Base-by-base conservation (phyloP, 2,329 filamentous ascomycete species). In the Chrysoporthe puriensis region DNA sequence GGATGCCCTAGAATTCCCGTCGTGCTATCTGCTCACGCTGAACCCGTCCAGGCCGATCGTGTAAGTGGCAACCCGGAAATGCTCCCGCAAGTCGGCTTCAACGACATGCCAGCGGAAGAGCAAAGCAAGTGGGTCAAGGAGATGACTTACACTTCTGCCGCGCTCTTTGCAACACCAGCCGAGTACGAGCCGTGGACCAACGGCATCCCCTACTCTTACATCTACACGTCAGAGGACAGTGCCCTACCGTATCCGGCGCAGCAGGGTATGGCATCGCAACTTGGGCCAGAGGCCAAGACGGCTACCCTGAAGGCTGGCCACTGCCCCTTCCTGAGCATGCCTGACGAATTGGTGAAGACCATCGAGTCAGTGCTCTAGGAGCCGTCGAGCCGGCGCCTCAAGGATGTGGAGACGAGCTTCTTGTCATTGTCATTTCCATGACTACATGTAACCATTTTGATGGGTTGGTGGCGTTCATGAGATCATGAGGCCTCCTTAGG, bases 141-240 rank as follows among this genome's bases (percentile, higher is more conserved):
- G 32, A 68, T 72, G 50, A 57, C 65, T 61, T 66, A 71, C 50
- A 65, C 69, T 44, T 72, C 71, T 6, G 64, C 66, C 26, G 69
- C 60, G n/a, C 67, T 72, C 3, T 71, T 72, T 64, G 64, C 54
- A 18, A 68, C 70, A 40, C 32, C 36, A 13, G 70, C 70, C 21
- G 67, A 62, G 3, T 72, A 72, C 68, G 70, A 72, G 66, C 70
- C 71, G 18, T 72, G 70, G 70, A 52, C 43, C 40, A 44, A 70
- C 64, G 70, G 71, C 21, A 68, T 70, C 21, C 68, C 70, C 32
- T 69, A 67, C 63, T 64, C 67, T 59, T 72, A 70, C 63, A 54
- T 71, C 56, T 66, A 71, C 63, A 69, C 66, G 50, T 62, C 69
- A 32, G 69, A 71, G 16, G 71, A 72, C 63, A 32, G 63, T 50